Evolutionary conservation across 2,329 filamentous ascomycete genomes (phyloP), one percentile per base, ranked within the genome.

Genomic region (Samsoniella hepiali): DNA sequence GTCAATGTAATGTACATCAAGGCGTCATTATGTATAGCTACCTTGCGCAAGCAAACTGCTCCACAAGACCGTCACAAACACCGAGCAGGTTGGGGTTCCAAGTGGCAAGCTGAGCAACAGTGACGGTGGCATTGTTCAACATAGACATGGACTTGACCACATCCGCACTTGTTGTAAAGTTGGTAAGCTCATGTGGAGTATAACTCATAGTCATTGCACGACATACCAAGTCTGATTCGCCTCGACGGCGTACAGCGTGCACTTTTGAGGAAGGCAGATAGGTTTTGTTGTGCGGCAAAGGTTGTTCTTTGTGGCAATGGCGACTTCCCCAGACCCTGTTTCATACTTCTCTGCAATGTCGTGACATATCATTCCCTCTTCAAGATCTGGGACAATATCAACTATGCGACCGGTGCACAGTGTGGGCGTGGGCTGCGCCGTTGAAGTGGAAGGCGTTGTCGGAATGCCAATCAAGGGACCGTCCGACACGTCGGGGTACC

Each of bases 51-150:
- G 64, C 29, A 47, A 62, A 66, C 54, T 66, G 64, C 15, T 34
- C 38, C 7, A 27, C 31, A 29, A 65, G 54, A 36, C 36, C 38
- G n/a, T 65, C 64, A 27, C 64, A 65, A 9, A 57, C 64, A n/a
- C 62, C 64, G 8, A 63, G 34, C 6, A 64, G 29, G 34, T 65
- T 58, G 3, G 64, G 62, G 40, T 65, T 65, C 64, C 50, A 63
- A 17, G 64, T 62, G 58, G 6, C 49, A 38, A 54, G 51, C 32
- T 54, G 51, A 27, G 51, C 45, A 27, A 55, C 59, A 13, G 15
- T 64, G 54, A 58, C n/a, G 1, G 44, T 40, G 13, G 56, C n/a
- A 22, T 54, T 64, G 40, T 64, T 61, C 11, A 58, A 54, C 31
- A 42, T 54, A 5, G 63, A 40, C 10, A 58, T 42, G n/a, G 59